These are phyloP conservation scores for Plenodomus lindquistii DNA, from an alignment of 2,329 filamentous ascomycete species.

Conservation along the genomic window DNA sequence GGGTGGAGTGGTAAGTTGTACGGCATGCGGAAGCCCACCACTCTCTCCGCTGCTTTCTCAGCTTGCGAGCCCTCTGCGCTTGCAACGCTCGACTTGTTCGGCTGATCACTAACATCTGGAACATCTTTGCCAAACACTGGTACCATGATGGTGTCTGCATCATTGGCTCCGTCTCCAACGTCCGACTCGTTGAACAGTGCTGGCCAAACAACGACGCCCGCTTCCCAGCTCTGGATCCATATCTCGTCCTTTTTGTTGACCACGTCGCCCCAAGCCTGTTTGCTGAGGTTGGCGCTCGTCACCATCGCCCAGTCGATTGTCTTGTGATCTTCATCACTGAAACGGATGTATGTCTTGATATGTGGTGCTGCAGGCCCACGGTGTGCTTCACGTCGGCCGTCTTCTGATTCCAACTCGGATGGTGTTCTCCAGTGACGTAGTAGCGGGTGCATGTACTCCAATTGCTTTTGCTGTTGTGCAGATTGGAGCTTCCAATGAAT, in stretches of 20 bases:
- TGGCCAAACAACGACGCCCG: constrained; percentile 84
- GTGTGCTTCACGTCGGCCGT: constrained; percentile 20
- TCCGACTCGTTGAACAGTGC: constrained; percentile 49
- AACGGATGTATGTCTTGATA: constrained; percentile 86
- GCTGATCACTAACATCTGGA: constrained; percentile 43
- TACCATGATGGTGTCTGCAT: constrained; percentile 59
- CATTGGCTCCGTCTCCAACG: not conserved
- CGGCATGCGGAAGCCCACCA: constrained; percentile 77
- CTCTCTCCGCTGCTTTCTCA: constrained; percentile 4
- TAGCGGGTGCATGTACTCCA: constrained; percentile 70
- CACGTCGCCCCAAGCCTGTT: constrained; percentile 82
- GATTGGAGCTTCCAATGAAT: constrained; percentile 82
- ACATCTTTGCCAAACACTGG: constrained; percentile 67
- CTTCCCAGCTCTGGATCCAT: constrained; percentile 78
- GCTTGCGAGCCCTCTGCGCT: constrained; percentile 2
- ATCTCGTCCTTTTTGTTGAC: constrained; percentile 61
- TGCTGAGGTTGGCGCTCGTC: constrained; percentile 90
- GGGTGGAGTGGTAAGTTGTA: constrained; percentile 75
- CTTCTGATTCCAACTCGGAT: not conserved
- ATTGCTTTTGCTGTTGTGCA: constrained; percentile 70
- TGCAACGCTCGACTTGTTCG: constrained; percentile 16
- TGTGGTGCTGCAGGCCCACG: constrained; percentile 74
- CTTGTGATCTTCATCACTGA: constrained; percentile 43
- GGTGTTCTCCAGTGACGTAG: constrained; percentile 72
- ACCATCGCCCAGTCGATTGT: constrained; percentile 81